Evolutionary conservation across 768 basidiomycete genomes (phyloP), one percentile per base, ranked within the genome.

Genomic region (Leccinum barrowsii): DNA sequence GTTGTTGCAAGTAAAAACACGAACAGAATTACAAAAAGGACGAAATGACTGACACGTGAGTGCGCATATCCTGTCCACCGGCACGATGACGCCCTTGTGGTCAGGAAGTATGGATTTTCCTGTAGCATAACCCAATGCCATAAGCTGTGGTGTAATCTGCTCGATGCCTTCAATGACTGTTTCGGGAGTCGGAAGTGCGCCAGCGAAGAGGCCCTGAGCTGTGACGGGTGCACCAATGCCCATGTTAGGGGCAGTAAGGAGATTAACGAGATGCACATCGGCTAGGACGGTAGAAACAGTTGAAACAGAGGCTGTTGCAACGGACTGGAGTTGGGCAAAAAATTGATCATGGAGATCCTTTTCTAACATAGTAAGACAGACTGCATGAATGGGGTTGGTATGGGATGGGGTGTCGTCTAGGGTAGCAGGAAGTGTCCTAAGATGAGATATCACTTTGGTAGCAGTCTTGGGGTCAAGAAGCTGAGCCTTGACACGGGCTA

Each of bases 101-200:
- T 89, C 83, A 5, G 89, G 87, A 21, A 79, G 48, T 19, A 92
- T 70, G 2, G 81, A 77, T 63, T 76, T 79, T 21, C 90, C 88
- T 4, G 87, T 87, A 5, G 90, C 88, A 69, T 82, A 92, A 11
- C 90, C 89, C 24, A 93, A 70, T 0, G 86, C 83, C 84, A 93
- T 81, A 35, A 93, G 77, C 64, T 90, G 82, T 0, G 90, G 89
- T 0, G 90, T 91, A 47, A 92, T 80, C 67, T 86, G 78, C 60
- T 82, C 76, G 7, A 90, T 74, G 6, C 91, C 92, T 5, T 82
- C 77, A 19, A 89, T 71, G 28, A 93, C 80, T 0, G 89, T 84
- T 72, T 84, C 83, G 5, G 90, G 81, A 2, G 86, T 90, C 5
- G 91, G 92, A 12, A 93, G 71, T 3, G 90, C 82, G 5, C 91